These are phyloP conservation scores for Bombardia bombarda DNA, from an alignment of 495 filamentous ascomycete species.

Conservation along the genomic window DNA sequence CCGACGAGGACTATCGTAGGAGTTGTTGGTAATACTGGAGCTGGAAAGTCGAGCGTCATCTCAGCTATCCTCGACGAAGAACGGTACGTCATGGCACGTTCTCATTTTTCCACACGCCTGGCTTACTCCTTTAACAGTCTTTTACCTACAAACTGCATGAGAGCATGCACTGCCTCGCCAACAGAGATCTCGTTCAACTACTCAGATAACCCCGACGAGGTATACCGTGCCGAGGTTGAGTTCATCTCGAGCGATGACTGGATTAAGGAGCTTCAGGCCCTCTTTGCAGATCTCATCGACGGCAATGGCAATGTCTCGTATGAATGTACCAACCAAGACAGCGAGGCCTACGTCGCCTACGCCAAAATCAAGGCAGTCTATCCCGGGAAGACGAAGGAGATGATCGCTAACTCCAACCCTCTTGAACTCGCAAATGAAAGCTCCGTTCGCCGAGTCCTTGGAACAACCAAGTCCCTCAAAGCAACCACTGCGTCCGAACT, in stretches of 20 bases:
- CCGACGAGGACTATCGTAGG: slow-evolving; percentile 40
- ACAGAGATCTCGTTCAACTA: slow-evolving; percentile 59
- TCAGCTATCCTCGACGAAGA: slow-evolving; percentile 53
- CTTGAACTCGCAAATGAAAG: slow-evolving; percentile 29
- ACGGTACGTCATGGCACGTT: slow-evolving; percentile 14
- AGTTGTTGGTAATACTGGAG: slow-evolving; percentile 51
- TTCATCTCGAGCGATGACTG: slow-evolving; percentile 51
- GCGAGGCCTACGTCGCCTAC: slow-evolving; percentile 51
- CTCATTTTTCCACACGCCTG: background rate
- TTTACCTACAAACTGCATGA: slow-evolving; percentile 27
- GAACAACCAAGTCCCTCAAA: slow-evolving; percentile 34
- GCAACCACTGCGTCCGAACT: slow-evolving; percentile 19
- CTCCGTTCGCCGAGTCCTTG: slow-evolving; percentile 40
- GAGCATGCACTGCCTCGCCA: slow-evolving; percentile 59
- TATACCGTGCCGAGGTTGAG: slow-evolving; percentile 54
- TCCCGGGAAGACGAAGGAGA: slow-evolving; percentile 40
- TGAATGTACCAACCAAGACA: slow-evolving; percentile 35
- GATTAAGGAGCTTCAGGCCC: slow-evolving; percentile 42
- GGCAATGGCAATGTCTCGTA: slow-evolving; percentile 20
- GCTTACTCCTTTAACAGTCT: background rate
- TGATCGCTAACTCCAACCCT: slow-evolving; percentile 25
- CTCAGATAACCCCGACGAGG: slow-evolving; percentile 26
- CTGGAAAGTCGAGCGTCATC: slow-evolving; percentile 54
- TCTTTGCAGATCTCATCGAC: slow-evolving; percentile 45
- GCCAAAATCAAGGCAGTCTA: slow-evolving; percentile 62